A percentile compares a stretch with the other conserved stretches of the same genome.
Conservation (phyloP, 116 monocot genomes). For the Phalaenopsis hybrid region DNA sequence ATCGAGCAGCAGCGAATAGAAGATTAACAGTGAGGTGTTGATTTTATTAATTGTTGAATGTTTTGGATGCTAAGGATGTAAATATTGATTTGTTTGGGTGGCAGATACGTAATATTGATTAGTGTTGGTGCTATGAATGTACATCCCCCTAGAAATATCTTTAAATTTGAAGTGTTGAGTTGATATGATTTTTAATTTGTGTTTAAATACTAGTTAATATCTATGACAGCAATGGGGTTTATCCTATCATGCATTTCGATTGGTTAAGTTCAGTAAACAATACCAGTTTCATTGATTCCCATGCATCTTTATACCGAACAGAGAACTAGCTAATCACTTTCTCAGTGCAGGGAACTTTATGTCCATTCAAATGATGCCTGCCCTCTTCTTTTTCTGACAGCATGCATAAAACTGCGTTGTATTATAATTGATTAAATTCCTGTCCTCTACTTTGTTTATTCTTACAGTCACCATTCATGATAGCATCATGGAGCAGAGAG, state of each 20-base stretch:
- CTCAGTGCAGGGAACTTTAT: not conserved
- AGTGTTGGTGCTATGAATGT: too few relatives aligned
- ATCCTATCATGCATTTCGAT: not conserved
- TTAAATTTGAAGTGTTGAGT: too few relatives aligned
- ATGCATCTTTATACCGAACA: not conserved
- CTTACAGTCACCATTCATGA: not conserved
- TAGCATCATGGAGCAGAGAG: not conserved
- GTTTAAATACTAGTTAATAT: not conserved
- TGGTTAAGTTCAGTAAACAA: not conserved
- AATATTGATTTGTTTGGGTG: too few relatives aligned
- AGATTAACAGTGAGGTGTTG: too few relatives aligned
- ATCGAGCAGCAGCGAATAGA: too few relatives aligned
- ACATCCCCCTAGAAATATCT: too few relatives aligned
- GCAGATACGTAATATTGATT: too few relatives aligned
- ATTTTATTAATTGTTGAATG: too few relatives aligned
- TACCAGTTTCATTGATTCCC: not conserved
- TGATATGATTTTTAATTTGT: not conserved
- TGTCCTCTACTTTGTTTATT: not conserved
- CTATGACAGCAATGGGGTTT: not conserved
- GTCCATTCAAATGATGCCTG: not conserved
- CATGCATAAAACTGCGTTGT: not conserved
- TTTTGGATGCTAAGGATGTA: too few relatives aligned
- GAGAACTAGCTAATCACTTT: not conserved
- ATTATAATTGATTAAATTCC: not conserved
- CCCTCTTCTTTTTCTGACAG: not conserved